Percentiles rank a stretch among this genome's conserved stretches.
phyloP scores from a whole-genome alignment of 768 basidiomycete genomes.

The Podaxis sp. region DNA sequence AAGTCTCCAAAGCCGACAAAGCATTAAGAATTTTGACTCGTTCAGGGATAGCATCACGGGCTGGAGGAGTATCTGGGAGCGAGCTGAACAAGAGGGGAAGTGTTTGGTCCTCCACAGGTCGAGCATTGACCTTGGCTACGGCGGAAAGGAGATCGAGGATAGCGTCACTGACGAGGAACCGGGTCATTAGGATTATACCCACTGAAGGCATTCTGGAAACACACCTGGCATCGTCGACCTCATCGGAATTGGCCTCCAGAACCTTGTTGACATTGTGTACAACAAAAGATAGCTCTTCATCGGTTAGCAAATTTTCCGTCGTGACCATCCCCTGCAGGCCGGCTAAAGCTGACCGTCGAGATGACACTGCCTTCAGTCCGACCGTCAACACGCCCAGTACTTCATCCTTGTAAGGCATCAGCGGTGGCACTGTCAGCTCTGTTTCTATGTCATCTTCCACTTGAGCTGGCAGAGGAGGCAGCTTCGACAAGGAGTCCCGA shows the following conservation, averaged over 20 bases:
- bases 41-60: slow-evolving; percentile 48
- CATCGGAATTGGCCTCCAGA: slow-evolving; percentile 50
- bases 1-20: slow-evolving; percentile 63
- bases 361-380: slow-evolving; percentile 52
- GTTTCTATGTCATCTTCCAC: slow-evolving; percentile 15
- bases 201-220: background rate
- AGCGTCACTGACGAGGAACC: slow-evolving; percentile 43
- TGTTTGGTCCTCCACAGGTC: slow-evolving; percentile 68
- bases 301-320: slow-evolving; percentile 59
- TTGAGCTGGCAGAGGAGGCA: slow-evolving; percentile 7
- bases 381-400: slow-evolving; percentile 64
- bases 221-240: slow-evolving; percentile 58
- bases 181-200: background rate
- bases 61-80: slow-evolving; percentile 69
- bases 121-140: slow-evolving; percentile 59
- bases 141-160: slow-evolving; percentile 62
- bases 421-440: slow-evolving; percentile 24
- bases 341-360: slow-evolving; percentile 59
- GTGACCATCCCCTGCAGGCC: slow-evolving; percentile 68
- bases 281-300: slow-evolving; percentile 76
- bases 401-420: slow-evolving; percentile 73
- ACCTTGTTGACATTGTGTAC: slow-evolving; percentile 77
- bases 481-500: slow-evolving; percentile 37
- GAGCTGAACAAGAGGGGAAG: slow-evolving; percentile 78
- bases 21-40: slow-evolving; percentile 68